Conservation (phyloP, 106 monocot species). For the Dendrobium chrysotoxum region DNA sequence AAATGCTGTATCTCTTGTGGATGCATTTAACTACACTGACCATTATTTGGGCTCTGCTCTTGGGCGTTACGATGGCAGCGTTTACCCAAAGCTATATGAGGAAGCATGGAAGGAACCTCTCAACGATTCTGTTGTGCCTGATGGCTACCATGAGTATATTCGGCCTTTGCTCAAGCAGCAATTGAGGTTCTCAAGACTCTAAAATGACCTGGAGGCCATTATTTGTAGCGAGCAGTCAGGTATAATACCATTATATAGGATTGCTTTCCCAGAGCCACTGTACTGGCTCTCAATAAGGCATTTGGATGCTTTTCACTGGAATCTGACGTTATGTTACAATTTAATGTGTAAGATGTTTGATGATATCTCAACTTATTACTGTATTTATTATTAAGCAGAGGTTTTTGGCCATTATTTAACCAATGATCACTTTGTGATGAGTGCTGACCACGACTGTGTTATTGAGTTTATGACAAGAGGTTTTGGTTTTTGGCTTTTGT, state of each 20-base stretch:
- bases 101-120: constrained; percentile 88
- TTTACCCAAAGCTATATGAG: constrained; percentile 75
- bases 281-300: not conserved
- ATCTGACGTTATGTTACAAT: too few species aligned
- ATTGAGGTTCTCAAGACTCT: constrained; percentile 42
- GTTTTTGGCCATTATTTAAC: not conserved
- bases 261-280: not conserved
- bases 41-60: constrained; percentile 72
- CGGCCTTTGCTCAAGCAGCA: constrained; percentile 73
- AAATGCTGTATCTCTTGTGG: constrained; percentile 76
- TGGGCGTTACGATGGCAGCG: constrained; percentile 93
- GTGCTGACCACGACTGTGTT: not conserved
- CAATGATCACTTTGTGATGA: not conserved
- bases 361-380: not conserved
- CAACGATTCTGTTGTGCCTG: constrained; percentile 78
- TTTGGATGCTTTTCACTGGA: too few species aligned
- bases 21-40: constrained; percentile 94
- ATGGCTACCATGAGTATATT: constrained; percentile 72
- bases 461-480: too few species aligned
- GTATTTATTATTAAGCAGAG: not conserved
- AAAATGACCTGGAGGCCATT: not conserved
- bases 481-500: too few species aligned
- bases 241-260: not conserved
- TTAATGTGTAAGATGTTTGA: too few species aligned
- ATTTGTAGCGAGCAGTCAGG: not conserved